These are phyloP conservation scores for Mortierella sp. DNA, from an alignment of 371 early-diverging fungal genomes.

Conservation along the genomic window DNA sequence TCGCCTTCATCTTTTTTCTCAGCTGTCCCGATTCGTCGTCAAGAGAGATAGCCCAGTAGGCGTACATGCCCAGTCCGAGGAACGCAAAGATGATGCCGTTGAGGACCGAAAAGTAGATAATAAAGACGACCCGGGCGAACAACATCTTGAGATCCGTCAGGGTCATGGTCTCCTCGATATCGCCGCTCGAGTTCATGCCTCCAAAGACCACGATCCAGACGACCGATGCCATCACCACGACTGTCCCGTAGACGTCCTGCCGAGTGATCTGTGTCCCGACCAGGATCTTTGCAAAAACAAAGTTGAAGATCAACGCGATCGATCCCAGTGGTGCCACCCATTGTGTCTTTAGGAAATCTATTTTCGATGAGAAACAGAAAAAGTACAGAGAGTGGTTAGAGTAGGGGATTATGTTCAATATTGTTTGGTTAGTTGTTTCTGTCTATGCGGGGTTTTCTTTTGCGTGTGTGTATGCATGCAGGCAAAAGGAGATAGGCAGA, in stretches of 20 bases:
- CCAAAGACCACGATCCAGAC: conserved; percentile 79
- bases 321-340: conserved; percentile 82
- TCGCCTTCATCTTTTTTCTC: conserved; percentile 45
- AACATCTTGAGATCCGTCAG: conserved; percentile 68
- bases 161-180: conserved; percentile 69
- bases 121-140: conserved; percentile 70
- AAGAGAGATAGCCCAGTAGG: conserved; percentile 66
- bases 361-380: not conserved
- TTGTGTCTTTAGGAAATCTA: conserved; percentile 79
- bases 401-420: too few relatives aligned
- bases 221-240: conserved; percentile 75
- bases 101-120: conserved; percentile 75
- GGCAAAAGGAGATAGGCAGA: too few relatives aligned
- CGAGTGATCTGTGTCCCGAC: conserved; percentile 76
- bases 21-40: conserved; percentile 54
- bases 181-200: conserved; percentile 72
- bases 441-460: too few relatives aligned
- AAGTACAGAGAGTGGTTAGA: not conserved
- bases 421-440: not conserved
- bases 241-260: conserved; percentile 75
- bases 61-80: conserved; percentile 68
- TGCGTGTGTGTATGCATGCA: too few relatives aligned
- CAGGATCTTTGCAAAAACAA: conserved; percentile 78
- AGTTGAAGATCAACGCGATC: conserved; percentile 78
- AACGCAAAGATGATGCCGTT: conserved; percentile 67